Evolutionary conservation across 306 rosid genomes (phyloP).

Genomic region (Trichosanthes truncata): DNA sequence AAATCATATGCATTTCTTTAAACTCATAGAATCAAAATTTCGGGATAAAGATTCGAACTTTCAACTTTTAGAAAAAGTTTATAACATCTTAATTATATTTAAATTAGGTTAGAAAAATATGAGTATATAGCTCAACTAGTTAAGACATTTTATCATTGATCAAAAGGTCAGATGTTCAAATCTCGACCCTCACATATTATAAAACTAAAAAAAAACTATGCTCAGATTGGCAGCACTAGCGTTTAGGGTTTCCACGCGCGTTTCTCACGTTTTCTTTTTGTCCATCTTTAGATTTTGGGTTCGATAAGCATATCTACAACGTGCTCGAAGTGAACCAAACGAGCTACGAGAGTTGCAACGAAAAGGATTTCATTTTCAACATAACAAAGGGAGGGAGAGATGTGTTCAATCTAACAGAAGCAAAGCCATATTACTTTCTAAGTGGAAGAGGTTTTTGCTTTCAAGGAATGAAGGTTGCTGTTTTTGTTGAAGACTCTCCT

Average conservation of each 20-base stretch:
- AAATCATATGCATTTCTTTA: too few species aligned
- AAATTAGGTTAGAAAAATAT: too few species aligned
- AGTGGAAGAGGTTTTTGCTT: conserved; percentile 59
- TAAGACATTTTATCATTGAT: too few species aligned
- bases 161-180: too few species aligned
- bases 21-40: too few species aligned
- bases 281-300: conserved; percentile 25
- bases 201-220: background rate
- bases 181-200: too few species aligned
- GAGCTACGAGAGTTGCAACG: conserved; percentile 49
- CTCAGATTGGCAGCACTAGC: background rate
- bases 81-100: too few species aligned
- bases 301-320: conserved; percentile 50
- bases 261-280: background rate
- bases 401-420: conserved; percentile 46
- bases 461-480: conserved; percentile 50
- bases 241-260: background rate
- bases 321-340: conserved; percentile 72
- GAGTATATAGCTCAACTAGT: too few species aligned
- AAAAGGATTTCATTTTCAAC: conserved; percentile 42
- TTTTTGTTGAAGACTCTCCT: conserved; percentile 15
- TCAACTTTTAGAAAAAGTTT: too few species aligned
- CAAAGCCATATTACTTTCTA: conserved; percentile 46
- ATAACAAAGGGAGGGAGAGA: conserved; percentile 63
- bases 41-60: too few species aligned